Evolutionary conservation across 1,284 basidiomycete genomes (phyloP).

Genomic region (Serendipita sp.): DNA sequence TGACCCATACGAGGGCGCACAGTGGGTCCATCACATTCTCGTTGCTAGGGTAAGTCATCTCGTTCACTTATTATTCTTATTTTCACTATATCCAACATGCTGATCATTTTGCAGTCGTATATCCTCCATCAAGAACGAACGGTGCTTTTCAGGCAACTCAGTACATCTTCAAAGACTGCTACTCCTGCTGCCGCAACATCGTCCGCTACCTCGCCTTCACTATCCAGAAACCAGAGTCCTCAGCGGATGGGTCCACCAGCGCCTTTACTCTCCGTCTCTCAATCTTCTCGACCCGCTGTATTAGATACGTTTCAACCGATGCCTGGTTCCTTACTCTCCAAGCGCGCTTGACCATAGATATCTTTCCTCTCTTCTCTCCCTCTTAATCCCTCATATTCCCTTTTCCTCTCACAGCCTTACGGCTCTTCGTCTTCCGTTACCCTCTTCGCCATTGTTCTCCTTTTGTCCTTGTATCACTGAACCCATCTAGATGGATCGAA

Average conservation of each 20-base stretch:
- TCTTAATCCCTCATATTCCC: too few relatives aligned
- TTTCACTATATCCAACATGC: background rate
- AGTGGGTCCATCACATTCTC: slow-evolving; percentile 58
- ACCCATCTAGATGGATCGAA: background rate
- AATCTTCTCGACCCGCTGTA: background rate
- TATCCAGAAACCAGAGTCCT: background rate
- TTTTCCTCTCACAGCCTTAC: too few relatives aligned
- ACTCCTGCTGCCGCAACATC: background rate
- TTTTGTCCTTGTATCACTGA: background rate
- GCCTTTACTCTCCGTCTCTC: background rate
- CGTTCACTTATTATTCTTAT: background rate
- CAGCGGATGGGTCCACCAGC: background rate
- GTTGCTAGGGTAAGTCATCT: slow-evolving; percentile 51
- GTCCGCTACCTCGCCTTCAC: background rate
- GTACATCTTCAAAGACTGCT: background rate
- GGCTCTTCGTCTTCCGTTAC: background rate
- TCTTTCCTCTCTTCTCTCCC: too few relatives aligned
- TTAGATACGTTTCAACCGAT: slow-evolving; percentile 12
- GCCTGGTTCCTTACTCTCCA: slow-evolving; percentile 22
- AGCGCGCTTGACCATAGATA: slow-evolving; percentile 19
- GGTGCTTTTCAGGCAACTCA: slow-evolving; percentile 34
- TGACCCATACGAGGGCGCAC: slow-evolving; percentile 50
- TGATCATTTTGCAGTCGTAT: slow-evolving; percentile 41
- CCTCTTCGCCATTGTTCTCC: background rate
- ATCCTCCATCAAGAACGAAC: slow-evolving; percentile 64